Conservation (phyloP, 1,139 yeast genomes). For the Taphrina pruni region DNA sequence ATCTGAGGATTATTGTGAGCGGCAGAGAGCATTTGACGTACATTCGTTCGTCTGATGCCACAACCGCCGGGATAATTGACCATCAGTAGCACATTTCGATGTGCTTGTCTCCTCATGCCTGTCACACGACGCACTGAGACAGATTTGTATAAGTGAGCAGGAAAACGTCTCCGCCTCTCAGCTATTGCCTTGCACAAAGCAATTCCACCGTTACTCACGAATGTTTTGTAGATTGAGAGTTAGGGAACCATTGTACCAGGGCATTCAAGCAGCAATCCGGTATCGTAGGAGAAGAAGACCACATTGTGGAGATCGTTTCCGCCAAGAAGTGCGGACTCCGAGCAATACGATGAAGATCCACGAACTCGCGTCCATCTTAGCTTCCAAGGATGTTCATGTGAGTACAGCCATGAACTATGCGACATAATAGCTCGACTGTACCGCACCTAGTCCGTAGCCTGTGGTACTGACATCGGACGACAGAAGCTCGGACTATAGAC, state of each 20-base stretch:
- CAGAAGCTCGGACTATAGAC: not conserved
- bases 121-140: too few species aligned
- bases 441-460: too few species aligned
- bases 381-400: too few species aligned
- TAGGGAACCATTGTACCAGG: too few species aligned
- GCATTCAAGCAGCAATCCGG: too few species aligned
- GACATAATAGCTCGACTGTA: too few species aligned
- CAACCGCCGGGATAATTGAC: too few species aligned
- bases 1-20: not conserved
- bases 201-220: not conserved
- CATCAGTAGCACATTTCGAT: not conserved
- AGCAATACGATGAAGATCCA: not conserved
- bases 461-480: not conserved
- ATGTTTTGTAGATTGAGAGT: not conserved
- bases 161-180: too few species aligned
- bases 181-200: too few species aligned
- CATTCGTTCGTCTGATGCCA: not conserved
- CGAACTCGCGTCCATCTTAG: constrained; percentile 6
- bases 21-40: not conserved
- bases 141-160: too few species aligned
- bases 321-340: not conserved
- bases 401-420: too few species aligned
- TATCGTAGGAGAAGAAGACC: not conserved
- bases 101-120: not conserved
- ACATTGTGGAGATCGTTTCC: not conserved